phyloP scores from a whole-genome alignment of 371 early-diverging fungal genomes.

The Nematocida ironsii region DNA sequence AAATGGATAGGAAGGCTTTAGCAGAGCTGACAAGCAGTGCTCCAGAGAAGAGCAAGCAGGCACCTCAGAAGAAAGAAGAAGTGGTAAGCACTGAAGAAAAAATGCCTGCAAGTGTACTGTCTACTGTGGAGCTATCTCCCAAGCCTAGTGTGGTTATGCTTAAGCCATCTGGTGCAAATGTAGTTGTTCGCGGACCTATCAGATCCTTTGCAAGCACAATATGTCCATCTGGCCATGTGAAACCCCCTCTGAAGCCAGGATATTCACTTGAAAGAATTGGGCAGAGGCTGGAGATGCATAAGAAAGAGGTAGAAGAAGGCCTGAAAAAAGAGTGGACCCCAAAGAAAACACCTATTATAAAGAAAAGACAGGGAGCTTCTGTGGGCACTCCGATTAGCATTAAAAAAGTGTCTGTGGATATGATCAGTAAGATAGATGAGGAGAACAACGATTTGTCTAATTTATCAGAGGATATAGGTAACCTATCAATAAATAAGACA shows the following conservation, averaged over 20 bases:
- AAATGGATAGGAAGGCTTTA: conserved; percentile 15
- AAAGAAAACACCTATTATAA: conserved; percentile 43
- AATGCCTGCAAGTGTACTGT: conserved; percentile 24
- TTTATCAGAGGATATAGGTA: conserved; percentile 29
- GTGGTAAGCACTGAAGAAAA: not conserved
- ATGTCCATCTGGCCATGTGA: not conserved
- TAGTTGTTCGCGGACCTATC: conserved; percentile 39
- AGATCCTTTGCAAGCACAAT: conserved; percentile 12
- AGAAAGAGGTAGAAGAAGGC: conserved; percentile 47
- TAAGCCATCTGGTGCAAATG: conserved; percentile 12
- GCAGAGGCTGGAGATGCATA: conserved; percentile 47
- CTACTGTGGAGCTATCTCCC: not conserved
- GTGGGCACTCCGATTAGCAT: not conserved
- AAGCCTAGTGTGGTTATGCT: not conserved
- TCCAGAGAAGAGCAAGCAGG: conserved; percentile 19
- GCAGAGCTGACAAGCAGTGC: not conserved
- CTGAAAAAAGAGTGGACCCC: conserved; percentile 45
- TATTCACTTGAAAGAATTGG: conserved; percentile 54
- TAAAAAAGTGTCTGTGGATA: not conserved
- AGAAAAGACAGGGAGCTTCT: conserved; percentile 12
- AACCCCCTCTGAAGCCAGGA: conserved; percentile 38
- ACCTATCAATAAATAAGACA: conserved; percentile 36
- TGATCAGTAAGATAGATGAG: not conserved
- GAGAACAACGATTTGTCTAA: not conserved
- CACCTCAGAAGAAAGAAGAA: conserved; percentile 6